Evolutionary conservation across 1,139 yeast species (phyloP).

Genomic region (Scheffersomyces illinoinensis): DNA sequence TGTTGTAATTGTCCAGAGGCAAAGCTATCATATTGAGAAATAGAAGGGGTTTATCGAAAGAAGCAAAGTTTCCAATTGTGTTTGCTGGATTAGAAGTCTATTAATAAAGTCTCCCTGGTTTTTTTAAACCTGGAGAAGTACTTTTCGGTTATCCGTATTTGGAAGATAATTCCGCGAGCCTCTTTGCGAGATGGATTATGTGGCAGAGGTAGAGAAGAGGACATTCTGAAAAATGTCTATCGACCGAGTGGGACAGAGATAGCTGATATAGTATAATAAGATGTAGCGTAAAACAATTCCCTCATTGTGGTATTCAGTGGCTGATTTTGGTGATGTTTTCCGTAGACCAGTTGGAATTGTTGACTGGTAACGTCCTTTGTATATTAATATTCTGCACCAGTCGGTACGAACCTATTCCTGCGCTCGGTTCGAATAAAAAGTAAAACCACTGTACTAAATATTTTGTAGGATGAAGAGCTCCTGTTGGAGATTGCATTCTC

Average conservation of each 20-base stretch:
- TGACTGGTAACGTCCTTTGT: too few species aligned
- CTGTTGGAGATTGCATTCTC: too few species aligned
- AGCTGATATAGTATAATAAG: not conserved
- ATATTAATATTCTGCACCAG: too few species aligned
- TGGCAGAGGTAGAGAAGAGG: not conserved
- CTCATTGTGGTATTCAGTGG: not conserved
- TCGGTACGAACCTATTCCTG: too few species aligned
- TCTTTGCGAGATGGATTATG: too few species aligned
- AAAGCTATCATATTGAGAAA: conserved; percentile 8
- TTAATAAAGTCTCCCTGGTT: not conserved
- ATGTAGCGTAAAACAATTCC: too few species aligned
- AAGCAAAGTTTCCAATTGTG: not conserved
- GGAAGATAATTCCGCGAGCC: not conserved
- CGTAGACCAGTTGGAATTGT: too few species aligned
- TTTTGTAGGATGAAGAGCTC: too few species aligned
- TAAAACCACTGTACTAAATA: too few species aligned
- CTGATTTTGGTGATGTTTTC: too few species aligned
- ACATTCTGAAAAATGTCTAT: not conserved
- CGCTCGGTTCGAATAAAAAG: too few species aligned
- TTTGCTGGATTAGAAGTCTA: too few species aligned
- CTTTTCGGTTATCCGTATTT: not conserved
- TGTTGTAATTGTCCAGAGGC: conserved; percentile 6
- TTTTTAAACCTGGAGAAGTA: not conserved
- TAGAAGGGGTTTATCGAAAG: not conserved
- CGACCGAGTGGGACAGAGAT: not conserved